phyloP scores from a whole-genome alignment of 768 basidiomycete species.

The Rubroboletus satanas region DNA sequence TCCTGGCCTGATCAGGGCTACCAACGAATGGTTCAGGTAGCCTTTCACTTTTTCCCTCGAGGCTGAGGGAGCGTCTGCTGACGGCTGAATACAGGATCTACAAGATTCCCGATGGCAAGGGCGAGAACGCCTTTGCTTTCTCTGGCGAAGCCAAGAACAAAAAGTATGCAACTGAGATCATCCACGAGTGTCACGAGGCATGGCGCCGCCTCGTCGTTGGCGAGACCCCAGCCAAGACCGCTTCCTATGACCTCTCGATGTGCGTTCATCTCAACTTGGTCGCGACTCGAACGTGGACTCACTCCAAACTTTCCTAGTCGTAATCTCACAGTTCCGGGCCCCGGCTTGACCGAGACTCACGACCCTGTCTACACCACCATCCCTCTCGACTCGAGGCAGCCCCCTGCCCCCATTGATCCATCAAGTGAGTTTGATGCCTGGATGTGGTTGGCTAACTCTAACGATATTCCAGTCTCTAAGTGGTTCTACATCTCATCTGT shows the following conservation, averaged over 20 bases:
- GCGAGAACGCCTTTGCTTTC: constrained; percentile 98
- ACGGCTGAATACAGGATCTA: constrained; percentile 59
- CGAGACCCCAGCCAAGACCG: constrained; percentile 69
- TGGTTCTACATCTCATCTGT: constrained; percentile 96
- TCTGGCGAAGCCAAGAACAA: constrained; percentile 99
- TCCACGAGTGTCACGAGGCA: constrained; percentile 97
- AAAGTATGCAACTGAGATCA: constrained; percentile 98
- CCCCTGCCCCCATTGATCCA: constrained; percentile 86
- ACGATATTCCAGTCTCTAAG: constrained; percentile 60
- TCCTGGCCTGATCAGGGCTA: constrained; percentile 93
- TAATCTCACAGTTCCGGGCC: constrained; percentile 73
- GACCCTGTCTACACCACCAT: constrained; percentile 63
- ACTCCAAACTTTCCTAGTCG: constrained; percentile 43
- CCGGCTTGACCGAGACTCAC: constrained; percentile 58
- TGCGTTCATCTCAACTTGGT: constrained; percentile 37
- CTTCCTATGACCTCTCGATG: constrained; percentile 80
- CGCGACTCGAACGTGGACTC: neutral
- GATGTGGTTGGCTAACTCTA: neutral
- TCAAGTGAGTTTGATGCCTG: constrained; percentile 55
- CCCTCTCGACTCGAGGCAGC: constrained; percentile 76
- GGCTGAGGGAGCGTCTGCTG: neutral
- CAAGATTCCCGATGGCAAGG: constrained; percentile 95
- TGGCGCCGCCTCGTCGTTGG: constrained; percentile 92
- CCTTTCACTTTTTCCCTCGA: constrained; percentile 7
- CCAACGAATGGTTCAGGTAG: constrained; percentile 98